These are phyloP conservation scores for Hyaloscypha finlandica DNA, from an alignment of 495 filamentous ascomycete genomes.

Conservation along the genomic window DNA sequence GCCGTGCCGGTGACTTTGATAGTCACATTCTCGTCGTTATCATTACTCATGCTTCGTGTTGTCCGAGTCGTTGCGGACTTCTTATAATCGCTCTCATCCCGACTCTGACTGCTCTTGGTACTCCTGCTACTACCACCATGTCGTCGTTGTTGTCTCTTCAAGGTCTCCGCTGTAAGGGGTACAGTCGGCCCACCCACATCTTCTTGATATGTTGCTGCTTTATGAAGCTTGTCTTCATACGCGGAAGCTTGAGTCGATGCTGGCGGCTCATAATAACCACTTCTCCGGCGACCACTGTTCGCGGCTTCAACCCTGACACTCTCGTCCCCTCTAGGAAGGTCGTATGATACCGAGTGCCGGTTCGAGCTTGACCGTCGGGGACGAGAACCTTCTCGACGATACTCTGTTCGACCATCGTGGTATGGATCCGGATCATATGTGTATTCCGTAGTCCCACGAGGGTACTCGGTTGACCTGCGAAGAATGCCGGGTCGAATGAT, in stretches of 20 bases:
- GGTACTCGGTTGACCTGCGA: slow-evolving; percentile 19
- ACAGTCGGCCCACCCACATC: slow-evolving; percentile 44
- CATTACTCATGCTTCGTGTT: slow-evolving; percentile 46
- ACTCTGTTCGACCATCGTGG: slow-evolving; percentile 8
- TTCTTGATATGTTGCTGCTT: slow-evolving; percentile 52
- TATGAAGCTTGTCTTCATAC: slow-evolving; percentile 51
- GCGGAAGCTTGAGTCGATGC: slow-evolving; percentile 24
- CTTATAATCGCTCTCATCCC: slow-evolving; percentile 58
- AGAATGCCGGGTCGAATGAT: slow-evolving; percentile 20
- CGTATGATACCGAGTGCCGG: slow-evolving; percentile 29
- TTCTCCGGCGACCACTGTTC: slow-evolving; percentile 25
- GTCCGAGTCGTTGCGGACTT: slow-evolving; percentile 56
- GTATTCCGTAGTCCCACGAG: slow-evolving; percentile 15
- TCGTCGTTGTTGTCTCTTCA: slow-evolving; percentile 45
- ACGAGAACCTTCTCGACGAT: slow-evolving; percentile 19
- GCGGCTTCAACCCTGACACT: slow-evolving; percentile 30
- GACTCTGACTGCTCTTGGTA: slow-evolving; percentile 53
- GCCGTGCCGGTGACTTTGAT: slow-evolving; percentile 45
- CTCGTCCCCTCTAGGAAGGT: slow-evolving; percentile 18
- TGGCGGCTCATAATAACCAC: slow-evolving; percentile 29
- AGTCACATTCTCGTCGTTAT: slow-evolving; percentile 51
- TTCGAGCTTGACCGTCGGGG: slow-evolving; percentile 25
- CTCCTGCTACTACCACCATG: slow-evolving; percentile 47
- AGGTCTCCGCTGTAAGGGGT: slow-evolving; percentile 50
- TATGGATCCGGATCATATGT: slow-evolving; percentile 10